Evolutionary conservation across 1,284 basidiomycete species (phyloP).

Genomic region (Mrakiaceae sp.): DNA sequence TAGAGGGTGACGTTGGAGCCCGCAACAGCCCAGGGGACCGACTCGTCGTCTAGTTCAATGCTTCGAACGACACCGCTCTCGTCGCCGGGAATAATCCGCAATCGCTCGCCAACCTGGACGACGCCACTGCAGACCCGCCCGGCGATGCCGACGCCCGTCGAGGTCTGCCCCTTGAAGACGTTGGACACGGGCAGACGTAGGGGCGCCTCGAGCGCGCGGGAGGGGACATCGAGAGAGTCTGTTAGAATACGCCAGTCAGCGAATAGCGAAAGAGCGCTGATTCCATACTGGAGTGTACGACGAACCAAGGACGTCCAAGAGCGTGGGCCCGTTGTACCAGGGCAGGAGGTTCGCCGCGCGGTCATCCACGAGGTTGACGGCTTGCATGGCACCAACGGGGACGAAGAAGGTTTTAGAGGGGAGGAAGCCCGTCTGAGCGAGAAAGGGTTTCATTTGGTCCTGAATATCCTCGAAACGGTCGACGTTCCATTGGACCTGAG

Average conservation of each 20-base stretch:
- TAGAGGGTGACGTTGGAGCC: slow-evolving; percentile 81
- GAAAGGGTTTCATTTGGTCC: slow-evolving; percentile 61
- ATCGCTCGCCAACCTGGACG: slow-evolving; percentile 78
- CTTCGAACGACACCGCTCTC: slow-evolving; percentile 74
- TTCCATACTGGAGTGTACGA: slow-evolving; percentile 3
- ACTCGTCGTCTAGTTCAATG: slow-evolving; percentile 73
- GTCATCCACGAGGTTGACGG: slow-evolving; percentile 65
- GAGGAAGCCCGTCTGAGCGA: slow-evolving; percentile 76
- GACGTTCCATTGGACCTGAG: slow-evolving; percentile 69
- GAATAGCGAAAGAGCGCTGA: neutral
- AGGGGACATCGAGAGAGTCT: slow-evolving; percentile 75
- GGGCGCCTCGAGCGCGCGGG: slow-evolving; percentile 62
- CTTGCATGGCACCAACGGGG: slow-evolving; percentile 81
- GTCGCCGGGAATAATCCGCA: slow-evolving; percentile 83
- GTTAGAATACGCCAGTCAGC: slow-evolving; percentile 7
- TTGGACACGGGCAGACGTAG: slow-evolving; percentile 86
- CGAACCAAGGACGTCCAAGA: slow-evolving; percentile 71
- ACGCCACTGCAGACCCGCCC: slow-evolving; percentile 82
- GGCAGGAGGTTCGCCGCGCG: slow-evolving; percentile 39
- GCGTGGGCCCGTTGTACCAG: slow-evolving; percentile 81
- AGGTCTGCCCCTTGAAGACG: slow-evolving; percentile 78
- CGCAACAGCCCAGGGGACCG: slow-evolving; percentile 75
- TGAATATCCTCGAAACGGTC: slow-evolving; percentile 78
- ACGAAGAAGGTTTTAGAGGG: slow-evolving; percentile 67
- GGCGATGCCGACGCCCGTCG: slow-evolving; percentile 61